A percentile compares a stretch with the other conserved stretches of the same genome.
Conservation (phyloP, 2,329 filamentous ascomycete genomes). For the Apiospora arundinis region DNA sequence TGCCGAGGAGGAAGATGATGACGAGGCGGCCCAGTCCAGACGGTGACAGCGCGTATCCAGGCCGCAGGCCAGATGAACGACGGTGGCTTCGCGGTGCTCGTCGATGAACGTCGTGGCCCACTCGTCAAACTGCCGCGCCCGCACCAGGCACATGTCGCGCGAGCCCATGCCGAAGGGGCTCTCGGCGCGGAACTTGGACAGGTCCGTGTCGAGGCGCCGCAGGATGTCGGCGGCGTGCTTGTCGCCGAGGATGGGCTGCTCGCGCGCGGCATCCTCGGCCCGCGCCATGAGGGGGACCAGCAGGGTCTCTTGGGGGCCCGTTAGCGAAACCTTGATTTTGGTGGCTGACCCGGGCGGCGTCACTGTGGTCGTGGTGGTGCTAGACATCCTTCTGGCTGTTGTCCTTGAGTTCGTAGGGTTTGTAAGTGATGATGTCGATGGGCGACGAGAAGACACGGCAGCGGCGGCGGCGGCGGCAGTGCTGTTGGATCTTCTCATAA, state of each 20-base stretch:
- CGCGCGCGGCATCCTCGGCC: constrained; percentile 31
- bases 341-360: neutral
- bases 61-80: constrained; percentile 34
- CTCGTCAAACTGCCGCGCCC: constrained; percentile 31
- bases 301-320: constrained; percentile 34
- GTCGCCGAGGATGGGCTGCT: constrained; percentile 33
- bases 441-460: neutral
- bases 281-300: constrained; percentile 34
- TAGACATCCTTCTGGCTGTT: neutral
- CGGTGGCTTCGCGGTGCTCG: constrained; percentile 29
- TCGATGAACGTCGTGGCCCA: constrained; percentile 37
- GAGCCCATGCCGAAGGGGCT: constrained; percentile 16
- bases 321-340: constrained; percentile 31
- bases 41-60: constrained; percentile 36
- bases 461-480: neutral
- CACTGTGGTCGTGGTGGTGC: neutral
- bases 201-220: constrained; percentile 33
- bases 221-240: constrained; percentile 29
- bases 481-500: neutral
- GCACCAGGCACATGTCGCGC: constrained; percentile 13
- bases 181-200: constrained; percentile 30
- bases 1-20: neutral
- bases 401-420: too few species aligned
- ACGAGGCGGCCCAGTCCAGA: constrained; percentile 28
- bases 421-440: neutral